These are phyloP conservation scores for Neofusicoccum kwambonambiense DNA, from an alignment of 2,329 filamentous ascomycete genomes.

Conservation along the genomic window DNA sequence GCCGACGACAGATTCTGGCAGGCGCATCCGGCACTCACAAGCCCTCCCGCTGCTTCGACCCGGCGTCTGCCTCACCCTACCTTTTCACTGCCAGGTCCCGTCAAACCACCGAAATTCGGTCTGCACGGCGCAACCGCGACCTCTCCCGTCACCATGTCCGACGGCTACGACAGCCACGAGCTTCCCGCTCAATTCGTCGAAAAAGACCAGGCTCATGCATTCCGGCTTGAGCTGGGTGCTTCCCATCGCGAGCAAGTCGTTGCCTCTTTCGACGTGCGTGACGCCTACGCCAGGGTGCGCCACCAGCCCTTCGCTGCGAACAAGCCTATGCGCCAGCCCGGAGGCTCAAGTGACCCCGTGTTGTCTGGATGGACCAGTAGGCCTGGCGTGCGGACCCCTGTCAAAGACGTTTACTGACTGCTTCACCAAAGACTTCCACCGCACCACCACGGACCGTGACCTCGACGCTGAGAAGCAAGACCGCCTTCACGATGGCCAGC, in stretches of 20 bases:
- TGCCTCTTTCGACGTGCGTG: not conserved
- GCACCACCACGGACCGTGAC: conserved; percentile 1
- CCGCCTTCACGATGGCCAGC: conserved; percentile 9
- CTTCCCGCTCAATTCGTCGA: not conserved
- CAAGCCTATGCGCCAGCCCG: not conserved
- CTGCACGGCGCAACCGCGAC: not conserved
- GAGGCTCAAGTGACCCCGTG: not conserved
- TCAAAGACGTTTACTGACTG: not conserved
- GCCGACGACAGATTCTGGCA: not conserved
- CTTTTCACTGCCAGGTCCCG: not conserved
- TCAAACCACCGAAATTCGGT: not conserved
- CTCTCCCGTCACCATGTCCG: not conserved
- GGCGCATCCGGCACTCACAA: not conserved
- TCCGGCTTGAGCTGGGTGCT: conserved; percentile 1
- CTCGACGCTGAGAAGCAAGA: not conserved
- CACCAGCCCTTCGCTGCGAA: not conserved
- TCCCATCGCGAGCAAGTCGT: conserved; percentile 6
- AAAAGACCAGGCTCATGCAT: conserved; percentile 1
- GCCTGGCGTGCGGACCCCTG: not conserved
- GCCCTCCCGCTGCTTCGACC: not conserved
- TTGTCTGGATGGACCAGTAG: not conserved
- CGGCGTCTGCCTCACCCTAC: not conserved
- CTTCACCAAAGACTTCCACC: not conserved
- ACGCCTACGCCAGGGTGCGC: not conserved
- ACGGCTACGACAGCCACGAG: not conserved